phyloP scores from a whole-genome alignment of 139 green algal species.

The Astrephomene gubernaculifera region DNA sequence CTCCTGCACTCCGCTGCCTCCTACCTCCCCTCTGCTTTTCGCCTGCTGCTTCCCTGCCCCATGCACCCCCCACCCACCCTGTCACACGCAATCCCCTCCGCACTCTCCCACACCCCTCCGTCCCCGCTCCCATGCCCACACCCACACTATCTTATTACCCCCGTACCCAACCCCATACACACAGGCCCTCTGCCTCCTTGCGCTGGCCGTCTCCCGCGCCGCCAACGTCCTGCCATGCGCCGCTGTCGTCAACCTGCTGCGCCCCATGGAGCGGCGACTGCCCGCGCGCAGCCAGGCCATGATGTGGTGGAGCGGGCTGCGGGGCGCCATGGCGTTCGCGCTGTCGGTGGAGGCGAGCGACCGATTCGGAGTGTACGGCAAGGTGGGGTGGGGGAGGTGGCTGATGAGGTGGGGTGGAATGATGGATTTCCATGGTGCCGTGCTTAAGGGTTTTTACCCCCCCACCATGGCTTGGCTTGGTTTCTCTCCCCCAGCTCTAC shows the following conservation, averaged over 20 bases:
- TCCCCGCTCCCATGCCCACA: no score
- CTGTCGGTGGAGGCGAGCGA: constrained; percentile 63
- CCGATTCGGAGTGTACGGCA: constrained; percentile 47
- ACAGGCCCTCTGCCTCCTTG: constrained; percentile 61
- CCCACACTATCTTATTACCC: no score
- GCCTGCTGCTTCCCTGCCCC: neutral
- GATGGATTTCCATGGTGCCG: no score
- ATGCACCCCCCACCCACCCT: neutral
- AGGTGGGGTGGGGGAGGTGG: constrained; percentile 21
- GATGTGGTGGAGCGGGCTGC: constrained; percentile 74
- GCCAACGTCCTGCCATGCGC: constrained; percentile 61
- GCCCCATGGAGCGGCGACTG: constrained; percentile 49
- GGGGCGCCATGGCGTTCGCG: constrained; percentile 74
- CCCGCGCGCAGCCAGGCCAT: constrained; percentile 55
- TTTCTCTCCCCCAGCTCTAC: no score
- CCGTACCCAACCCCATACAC: no score
- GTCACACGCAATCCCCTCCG: no score
- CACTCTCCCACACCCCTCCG: no score
- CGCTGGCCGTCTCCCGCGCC: constrained; percentile 62
- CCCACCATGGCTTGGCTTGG: no score
- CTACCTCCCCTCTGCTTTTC: neutral
- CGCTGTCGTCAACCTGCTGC: constrained; percentile 61
- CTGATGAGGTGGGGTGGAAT: neutral
- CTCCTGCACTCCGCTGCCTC: neutral
- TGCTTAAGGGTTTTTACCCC: no score